Conservation (phyloP, 495 filamentous ascomycete genomes). For the Talaromyces nanjingensis region DNA sequence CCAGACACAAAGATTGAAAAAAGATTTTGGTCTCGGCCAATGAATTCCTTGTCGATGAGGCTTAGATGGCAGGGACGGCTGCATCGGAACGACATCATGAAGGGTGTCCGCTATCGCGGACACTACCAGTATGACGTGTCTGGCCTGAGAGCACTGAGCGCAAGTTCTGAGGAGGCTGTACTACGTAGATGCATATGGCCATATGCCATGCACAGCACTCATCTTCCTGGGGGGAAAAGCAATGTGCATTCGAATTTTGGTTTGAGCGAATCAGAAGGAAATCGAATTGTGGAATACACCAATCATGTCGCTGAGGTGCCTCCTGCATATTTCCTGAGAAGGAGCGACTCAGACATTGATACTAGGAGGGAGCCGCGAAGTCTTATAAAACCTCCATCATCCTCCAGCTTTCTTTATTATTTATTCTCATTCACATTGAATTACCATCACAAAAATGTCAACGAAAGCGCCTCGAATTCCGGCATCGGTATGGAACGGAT, state of each 20-base stretch:
- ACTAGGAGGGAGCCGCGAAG: too few relatives aligned
- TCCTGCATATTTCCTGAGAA: too few relatives aligned
- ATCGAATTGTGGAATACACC: conserved; percentile 1
- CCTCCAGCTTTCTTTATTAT: background rate
- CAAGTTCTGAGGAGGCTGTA: too few relatives aligned
- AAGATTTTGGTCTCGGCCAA: background rate
- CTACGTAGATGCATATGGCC: too few relatives aligned
- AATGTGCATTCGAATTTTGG: background rate
- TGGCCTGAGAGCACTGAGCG: background rate
- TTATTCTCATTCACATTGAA: background rate
- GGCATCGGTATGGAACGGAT: background rate
- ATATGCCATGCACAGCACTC: too few relatives aligned
- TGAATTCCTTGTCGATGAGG: background rate
- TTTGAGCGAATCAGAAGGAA: background rate
- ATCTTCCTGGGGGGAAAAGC: background rate
- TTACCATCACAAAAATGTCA: background rate
- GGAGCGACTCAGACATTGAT: too few relatives aligned
- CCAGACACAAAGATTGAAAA: background rate
- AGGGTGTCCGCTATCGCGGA: too few relatives aligned
- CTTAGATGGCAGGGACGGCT: background rate
- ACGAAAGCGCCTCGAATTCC: conserved; percentile 1
- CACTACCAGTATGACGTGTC: too few relatives aligned
- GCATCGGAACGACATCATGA: too few relatives aligned
- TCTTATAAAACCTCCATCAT: background rate
- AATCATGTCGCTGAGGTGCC: background rate